Percentiles rank a stretch among this genome's conserved stretches.
These are phyloP conservation scores for Beauveria medogensis DNA, from an alignment of 2,329 filamentous ascomycete species.

Conservation along the genomic window DNA sequence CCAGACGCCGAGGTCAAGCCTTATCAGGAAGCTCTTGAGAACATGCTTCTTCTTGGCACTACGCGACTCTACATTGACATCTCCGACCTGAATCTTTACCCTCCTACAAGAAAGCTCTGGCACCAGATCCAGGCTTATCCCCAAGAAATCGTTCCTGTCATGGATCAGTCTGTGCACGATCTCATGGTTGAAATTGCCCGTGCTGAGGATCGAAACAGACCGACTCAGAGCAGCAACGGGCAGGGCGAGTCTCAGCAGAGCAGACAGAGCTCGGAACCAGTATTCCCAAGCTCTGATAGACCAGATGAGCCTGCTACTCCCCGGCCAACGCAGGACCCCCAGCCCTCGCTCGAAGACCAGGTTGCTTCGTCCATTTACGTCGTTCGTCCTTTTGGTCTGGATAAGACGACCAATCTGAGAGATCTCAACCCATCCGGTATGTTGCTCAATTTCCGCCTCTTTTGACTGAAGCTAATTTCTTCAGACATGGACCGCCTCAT, in stretches of 20 bases:
- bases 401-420: conserved; percentile 80
- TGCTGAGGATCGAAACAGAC: conserved; percentile 64
- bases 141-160: conserved; percentile 89
- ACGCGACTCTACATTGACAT: conserved; percentile 82
- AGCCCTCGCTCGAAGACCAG: conserved; percentile 65
- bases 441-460: conserved; percentile 12
- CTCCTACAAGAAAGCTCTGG: conserved; percentile 87
- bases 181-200: conserved; percentile 84
- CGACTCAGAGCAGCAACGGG: conserved; percentile 49
- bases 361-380: conserved; percentile 75
- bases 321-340: conserved; percentile 33
- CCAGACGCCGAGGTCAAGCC: conserved; percentile 71
- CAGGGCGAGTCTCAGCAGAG: conserved; percentile 37
- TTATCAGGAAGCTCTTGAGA: conserved; percentile 77
- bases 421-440: conserved; percentile 81
- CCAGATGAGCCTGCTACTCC: conserved; percentile 38
- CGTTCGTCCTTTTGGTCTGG: conserved; percentile 81
- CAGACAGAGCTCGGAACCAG: conserved; percentile 62
- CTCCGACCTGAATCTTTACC: conserved; percentile 84
- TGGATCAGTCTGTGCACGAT: conserved; percentile 93
- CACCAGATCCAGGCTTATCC: conserved; percentile 92
- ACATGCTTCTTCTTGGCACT: conserved; percentile 82
- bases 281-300: conserved; percentile 72
- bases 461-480: conserved; percentile 10
- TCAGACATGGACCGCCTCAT: conserved; percentile 91